Evolutionary conservation across 1,284 basidiomycete genomes (phyloP), one percentile per base, ranked within the genome.

Genomic region (Rhizoctonia solani): DNA sequence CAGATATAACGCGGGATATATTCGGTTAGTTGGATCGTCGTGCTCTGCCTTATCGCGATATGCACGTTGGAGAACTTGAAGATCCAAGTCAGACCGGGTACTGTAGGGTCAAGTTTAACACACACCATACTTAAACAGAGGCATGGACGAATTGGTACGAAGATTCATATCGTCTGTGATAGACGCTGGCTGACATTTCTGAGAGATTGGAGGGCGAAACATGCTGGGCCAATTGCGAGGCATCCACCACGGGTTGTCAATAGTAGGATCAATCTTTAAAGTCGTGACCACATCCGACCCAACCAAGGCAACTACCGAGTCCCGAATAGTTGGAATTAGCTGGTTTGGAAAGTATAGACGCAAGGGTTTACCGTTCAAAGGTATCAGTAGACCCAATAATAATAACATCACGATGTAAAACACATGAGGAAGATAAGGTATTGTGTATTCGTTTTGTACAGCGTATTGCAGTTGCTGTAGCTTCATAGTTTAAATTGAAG

Each of bases 1-100:
- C 56, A 59, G 46, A 37, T 59, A 59, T 13, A 44, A 44, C 6
- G 32, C 56, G 4, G 56, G 56, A 29, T 59, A 59, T n/a, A 59
- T 49, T 49, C 44, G 44, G 6, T 49, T 42, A 1, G 42, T 19
- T 27, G 56, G 56, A 23, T 59, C 39, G 14, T 52, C 27, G 44
- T 11, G 4, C 13, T 19, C 56, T 4, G 42, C 56, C 21, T 16
- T 34, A 11, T 14, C n/a, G n/a, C n/a, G n/a, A 19, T 42, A 41
- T 19, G 29, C 56, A 13, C 41, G 16, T 16, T 44, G 42, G 4
- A 47, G 56, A 13, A 37, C 44, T 59, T 13, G n/a, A 13, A 5
- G 23, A 30, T 9, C 9, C 29, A 6, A 52, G 49, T 4, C 23
- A 21, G 14, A 19, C 19, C n/a, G 6, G 49, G 6, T 46, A 19